Evolutionary conservation across 2,329 filamentous ascomycete genomes (phyloP).

Genomic region (Emergomyces orientalis): DNA sequence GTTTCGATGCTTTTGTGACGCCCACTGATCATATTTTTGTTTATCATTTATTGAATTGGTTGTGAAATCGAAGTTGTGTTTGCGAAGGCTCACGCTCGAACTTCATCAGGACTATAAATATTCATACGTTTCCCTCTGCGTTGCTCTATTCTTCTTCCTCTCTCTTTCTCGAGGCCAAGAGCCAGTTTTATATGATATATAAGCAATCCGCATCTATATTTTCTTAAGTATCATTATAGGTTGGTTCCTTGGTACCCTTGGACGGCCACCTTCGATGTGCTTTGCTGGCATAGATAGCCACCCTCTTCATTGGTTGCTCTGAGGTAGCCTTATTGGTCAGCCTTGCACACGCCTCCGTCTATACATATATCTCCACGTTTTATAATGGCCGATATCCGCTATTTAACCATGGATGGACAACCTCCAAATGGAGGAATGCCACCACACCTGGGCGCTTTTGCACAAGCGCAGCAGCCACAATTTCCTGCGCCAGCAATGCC

Average conservation of each 20-base stretch:
- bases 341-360: not conserved
- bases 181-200: not conserved
- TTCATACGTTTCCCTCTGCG: not conserved
- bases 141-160: not conserved
- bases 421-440: constrained; percentile 26
- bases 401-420: constrained; percentile 24
- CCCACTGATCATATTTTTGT: not conserved
- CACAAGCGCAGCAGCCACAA: constrained; percentile 6
- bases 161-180: not conserved
- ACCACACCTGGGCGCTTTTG: constrained; percentile 14
- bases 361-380: not conserved
- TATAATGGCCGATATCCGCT: constrained; percentile 14
- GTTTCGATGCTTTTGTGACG: not conserved
- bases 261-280: not conserved
- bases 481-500: constrained; percentile 1
- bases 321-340: not conserved
- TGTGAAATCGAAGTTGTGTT: not conserved
- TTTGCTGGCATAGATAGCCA: not conserved
- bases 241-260: not conserved
- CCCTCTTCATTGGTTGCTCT: not conserved
- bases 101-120: not conserved
- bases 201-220: not conserved
- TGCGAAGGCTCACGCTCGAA: not conserved
- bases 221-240: not conserved
- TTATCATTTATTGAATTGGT: not conserved